Evolutionary conservation across 192 early-diverging fungal genomes (phyloP), one percentile per base, ranked within the genome.

Genomic region (Mortierella claussenii): DNA sequence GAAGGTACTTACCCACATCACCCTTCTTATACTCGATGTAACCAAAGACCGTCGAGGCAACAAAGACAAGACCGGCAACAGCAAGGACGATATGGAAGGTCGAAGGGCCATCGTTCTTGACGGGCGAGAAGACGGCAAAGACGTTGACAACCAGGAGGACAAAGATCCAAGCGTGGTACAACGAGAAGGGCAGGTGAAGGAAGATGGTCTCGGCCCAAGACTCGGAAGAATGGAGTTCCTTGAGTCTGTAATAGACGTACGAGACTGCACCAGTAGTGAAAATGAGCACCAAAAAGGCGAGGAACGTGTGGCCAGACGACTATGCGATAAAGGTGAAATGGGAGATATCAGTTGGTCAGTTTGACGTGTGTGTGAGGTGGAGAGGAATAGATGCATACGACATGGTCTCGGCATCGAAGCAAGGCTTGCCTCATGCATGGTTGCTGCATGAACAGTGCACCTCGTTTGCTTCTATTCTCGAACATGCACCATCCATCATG

Each of bases 161-260:
- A 49, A 85, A 71, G 51, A 90, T 81, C 85, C 87, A 89, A 30
- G 85, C 89, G 75, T 89, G 86, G 79, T 85, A 90, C 28, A 89
- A 73, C 34, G 87, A 88, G 83, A 92, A 87, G 65, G 90, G 90
- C 37, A 87, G 83, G 68, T 88, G 88, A 31, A 90, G 67, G 49
- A 88, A 86, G 32, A 90, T 3, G 21, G 45, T 63, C 42, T 92
- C 84, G 21, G 47, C 50, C 55, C 57, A 44, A 30, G 60, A 73
- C 12, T 50, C 53, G 17, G 81, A 40, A 12, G 75, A 70, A 34
- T 63, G 69, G 26, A 80, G 54, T 27, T 75, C 58, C 54, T 76
- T 64, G 31, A 87, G 65, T 57, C 78, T 69, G 80, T 84, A 86
- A 73, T 86, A 89, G 54, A 90, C 80, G 31, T 71, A 79, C 15